Percentiles rank a stretch among this genome's conserved stretches.
Conservation (phyloP, 2,329 filamentous ascomycete genomes). For the Coniochaeta sp. region DNA sequence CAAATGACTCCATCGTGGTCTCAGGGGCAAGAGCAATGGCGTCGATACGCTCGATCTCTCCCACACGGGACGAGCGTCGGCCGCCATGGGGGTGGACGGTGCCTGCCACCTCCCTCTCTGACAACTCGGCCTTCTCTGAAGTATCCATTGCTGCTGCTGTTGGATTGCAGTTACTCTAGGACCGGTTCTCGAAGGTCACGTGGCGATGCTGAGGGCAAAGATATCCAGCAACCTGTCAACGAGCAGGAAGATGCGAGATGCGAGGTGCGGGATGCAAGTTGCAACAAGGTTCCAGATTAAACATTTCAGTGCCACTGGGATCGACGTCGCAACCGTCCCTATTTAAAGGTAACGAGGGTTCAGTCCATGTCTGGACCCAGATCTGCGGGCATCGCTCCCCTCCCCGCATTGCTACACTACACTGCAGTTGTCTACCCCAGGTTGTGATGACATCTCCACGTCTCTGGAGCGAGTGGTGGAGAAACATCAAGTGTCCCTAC, state of each 20-base stretch:
- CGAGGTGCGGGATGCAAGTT: too few relatives aligned
- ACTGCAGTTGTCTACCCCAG: too few relatives aligned
- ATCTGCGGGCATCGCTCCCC: background rate
- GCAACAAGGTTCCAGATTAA: background rate
- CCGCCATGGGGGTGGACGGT: background rate
- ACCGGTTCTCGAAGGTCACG: too few relatives aligned
- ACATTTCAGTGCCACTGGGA: background rate
- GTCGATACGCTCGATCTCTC: slow-evolving; percentile 10
- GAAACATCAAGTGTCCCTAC: background rate
- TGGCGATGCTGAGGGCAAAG: too few relatives aligned
- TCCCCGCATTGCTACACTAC: too few relatives aligned
- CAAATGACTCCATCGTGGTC: slow-evolving; percentile 15
- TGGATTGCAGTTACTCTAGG: too few relatives aligned
- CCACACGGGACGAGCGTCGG: slow-evolving; percentile 1
- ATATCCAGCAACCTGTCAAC: background rate
- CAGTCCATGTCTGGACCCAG: background rate
- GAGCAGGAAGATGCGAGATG: background rate
- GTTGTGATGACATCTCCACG: background rate
- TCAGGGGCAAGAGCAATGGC: slow-evolving; percentile 8
- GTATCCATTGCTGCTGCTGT: background rate
- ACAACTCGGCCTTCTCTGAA: slow-evolving; percentile 5
- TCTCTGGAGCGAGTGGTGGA: background rate
- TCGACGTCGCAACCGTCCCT: background rate
- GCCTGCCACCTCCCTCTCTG: slow-evolving; percentile 5
- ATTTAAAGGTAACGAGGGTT: background rate